A percentile compares a stretch with the other conserved stretches of the same genome.
Evolutionary conservation across 441 rosid species (phyloP).

Genomic region (Pelargonium myrrhifolium): DNA sequence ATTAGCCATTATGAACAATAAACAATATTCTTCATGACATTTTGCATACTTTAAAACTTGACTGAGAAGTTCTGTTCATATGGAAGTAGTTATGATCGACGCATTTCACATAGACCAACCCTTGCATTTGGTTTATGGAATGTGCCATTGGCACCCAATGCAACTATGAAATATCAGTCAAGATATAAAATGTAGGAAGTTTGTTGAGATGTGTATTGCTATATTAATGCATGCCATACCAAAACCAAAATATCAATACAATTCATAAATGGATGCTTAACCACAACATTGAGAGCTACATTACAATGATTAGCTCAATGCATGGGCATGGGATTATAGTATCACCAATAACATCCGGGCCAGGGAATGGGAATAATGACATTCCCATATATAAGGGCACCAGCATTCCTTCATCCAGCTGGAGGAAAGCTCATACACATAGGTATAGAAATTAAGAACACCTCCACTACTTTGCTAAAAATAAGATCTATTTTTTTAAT

Average conservation of each 20-base stretch:
- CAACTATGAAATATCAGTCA: background rate
- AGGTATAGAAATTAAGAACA: background rate
- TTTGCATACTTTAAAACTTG: background rate
- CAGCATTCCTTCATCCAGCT: background rate
- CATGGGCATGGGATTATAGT: constrained; percentile 1
- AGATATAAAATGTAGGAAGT: background rate
- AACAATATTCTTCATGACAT: background rate
- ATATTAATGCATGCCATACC: background rate
- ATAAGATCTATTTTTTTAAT: background rate
- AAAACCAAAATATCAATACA: background rate
- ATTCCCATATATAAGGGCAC: background rate
- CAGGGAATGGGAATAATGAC: background rate
- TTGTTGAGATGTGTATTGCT: constrained; percentile 5
- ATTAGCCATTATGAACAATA: background rate
- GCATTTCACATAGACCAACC: background rate
- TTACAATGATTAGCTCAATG: background rate
- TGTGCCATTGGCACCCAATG: background rate
- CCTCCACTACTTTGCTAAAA: background rate
- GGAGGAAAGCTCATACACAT: background rate
- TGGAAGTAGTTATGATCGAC: background rate
- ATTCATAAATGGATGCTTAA: background rate
- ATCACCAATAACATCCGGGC: constrained; percentile 2
- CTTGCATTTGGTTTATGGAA: constrained; percentile 1
- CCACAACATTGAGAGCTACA: constrained; percentile 2
- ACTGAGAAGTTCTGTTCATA: background rate